Evolutionary conservation across 139 green algal genomes (phyloP).

Genomic region (Closterium sp.): DNA sequence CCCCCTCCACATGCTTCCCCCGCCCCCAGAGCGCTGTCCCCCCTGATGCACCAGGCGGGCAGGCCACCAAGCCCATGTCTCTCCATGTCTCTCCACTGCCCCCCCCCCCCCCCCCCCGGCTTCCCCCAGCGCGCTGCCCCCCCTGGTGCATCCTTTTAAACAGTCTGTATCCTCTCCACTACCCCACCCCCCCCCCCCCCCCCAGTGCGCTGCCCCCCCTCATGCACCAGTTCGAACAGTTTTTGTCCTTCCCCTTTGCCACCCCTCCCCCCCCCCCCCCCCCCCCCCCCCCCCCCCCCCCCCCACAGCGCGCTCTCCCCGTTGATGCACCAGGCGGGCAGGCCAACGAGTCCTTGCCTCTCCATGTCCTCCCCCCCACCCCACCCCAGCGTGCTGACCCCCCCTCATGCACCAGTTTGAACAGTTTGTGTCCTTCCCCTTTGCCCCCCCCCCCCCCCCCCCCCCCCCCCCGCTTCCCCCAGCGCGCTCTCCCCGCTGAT

Average conservation of each 20-base stretch:
- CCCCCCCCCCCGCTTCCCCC: neutral
- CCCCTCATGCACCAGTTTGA: too few species aligned
- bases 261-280: neutral
- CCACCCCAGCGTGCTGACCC: neutral
- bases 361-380: neutral
- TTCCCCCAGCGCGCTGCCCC: neutral
- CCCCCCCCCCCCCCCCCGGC: too few species aligned
- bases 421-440: too few species aligned
- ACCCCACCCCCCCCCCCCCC: neutral
- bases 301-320: slow-evolving; percentile 7
- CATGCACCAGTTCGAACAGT: neutral
- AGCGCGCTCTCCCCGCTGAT: slow-evolving; percentile 40
- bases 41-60: too few species aligned
- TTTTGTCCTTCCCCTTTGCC: neutral
- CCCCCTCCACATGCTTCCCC: too few species aligned
- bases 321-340: slow-evolving; percentile 36
- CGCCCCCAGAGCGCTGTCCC: too few species aligned
- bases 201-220: neutral
- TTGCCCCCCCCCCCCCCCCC: too few species aligned
- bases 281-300: too few species aligned
- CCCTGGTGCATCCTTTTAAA: neutral
- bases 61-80: too few species aligned
- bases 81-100: too few species aligned
- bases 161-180: neutral
- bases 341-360: neutral